Evolutionary conservation across 176 grass and related monocot genomes (phyloP).

Genomic region (Melocanna baccifera): DNA sequence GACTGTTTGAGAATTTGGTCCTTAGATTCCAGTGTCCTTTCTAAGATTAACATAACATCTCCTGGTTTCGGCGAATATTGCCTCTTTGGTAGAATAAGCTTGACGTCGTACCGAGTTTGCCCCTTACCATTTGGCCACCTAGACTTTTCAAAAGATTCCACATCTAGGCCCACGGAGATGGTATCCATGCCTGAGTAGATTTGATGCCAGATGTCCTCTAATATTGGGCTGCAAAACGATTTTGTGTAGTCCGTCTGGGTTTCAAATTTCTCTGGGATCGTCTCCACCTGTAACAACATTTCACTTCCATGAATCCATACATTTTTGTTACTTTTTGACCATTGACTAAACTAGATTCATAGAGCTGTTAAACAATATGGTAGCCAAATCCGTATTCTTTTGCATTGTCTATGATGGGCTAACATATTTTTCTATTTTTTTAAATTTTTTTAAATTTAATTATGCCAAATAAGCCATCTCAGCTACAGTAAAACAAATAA

Average conservation of each 20-base stretch:
- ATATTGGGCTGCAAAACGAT: neutral
- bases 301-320: neutral
- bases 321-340: no score
- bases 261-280: neutral
- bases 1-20: no score
- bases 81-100: neutral
- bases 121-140: neutral
- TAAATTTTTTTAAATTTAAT: no score
- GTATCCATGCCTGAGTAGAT: neutral
- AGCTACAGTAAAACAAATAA: no score
- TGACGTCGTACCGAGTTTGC: neutral
- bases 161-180: neutral
- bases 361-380: no score
- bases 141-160: neutral
- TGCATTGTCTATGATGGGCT: no score
- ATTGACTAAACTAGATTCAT: no score
- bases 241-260: neutral
- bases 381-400: no score
- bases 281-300: conserved; percentile 26
- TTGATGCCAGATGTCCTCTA: conserved; percentile 21
- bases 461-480: no score
- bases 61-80: neutral
- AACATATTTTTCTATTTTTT: no score
- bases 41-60: neutral
- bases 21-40: neutral